phyloP scores from a whole-genome alignment of 2,329 filamentous ascomycete species.

The Boeremia lycopersici region DNA sequence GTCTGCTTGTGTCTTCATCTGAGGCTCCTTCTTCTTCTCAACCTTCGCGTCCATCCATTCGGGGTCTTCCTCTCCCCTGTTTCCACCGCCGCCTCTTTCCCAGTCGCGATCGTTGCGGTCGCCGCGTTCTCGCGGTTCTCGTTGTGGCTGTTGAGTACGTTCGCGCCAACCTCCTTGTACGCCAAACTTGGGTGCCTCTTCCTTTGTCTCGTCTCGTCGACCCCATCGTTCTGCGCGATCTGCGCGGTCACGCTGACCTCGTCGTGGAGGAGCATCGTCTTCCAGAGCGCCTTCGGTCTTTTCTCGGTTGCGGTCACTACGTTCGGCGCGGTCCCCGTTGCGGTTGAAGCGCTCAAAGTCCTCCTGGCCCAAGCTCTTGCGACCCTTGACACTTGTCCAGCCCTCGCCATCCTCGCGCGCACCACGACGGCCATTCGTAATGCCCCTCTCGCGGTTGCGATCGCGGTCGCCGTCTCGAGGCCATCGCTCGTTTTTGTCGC shows the following conservation, averaged over 20 bases:
- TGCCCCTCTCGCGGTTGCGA: constrained; percentile 42
- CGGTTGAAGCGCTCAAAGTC: constrained; percentile 73
- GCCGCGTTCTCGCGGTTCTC: constrained; percentile 44
- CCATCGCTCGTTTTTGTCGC: constrained; percentile 47
- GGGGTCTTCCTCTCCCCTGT: constrained; percentile 69
- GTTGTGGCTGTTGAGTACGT: constrained; percentile 38
- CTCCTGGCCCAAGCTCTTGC: constrained; percentile 75
- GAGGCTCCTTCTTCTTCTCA: constrained; percentile 70
- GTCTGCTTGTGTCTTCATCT: constrained; percentile 82
- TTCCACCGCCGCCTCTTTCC: constrained; percentile 57
- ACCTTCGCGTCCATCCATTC: constrained; percentile 82
- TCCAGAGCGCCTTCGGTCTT: constrained; percentile 48
- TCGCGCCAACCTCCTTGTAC: constrained; percentile 66
- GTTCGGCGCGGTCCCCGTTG: constrained; percentile 40
- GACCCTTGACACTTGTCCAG: constrained; percentile 75
- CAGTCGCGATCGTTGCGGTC: constrained; percentile 64
- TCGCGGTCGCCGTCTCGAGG: constrained; percentile 52
- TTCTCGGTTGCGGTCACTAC: constrained; percentile 57
- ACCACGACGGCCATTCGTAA: constrained; percentile 48
- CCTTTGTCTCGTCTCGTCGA: constrained; percentile 64
- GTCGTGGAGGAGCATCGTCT: constrained; percentile 59
- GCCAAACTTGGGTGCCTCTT: constrained; percentile 51
- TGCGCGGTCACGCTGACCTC: constrained; percentile 68
- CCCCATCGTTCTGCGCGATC: constrained; percentile 68
- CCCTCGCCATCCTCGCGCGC: constrained; percentile 66